Base-by-base conservation (phyloP, 768 basidiomycete species). In the Tulasnella sp. region DNA sequence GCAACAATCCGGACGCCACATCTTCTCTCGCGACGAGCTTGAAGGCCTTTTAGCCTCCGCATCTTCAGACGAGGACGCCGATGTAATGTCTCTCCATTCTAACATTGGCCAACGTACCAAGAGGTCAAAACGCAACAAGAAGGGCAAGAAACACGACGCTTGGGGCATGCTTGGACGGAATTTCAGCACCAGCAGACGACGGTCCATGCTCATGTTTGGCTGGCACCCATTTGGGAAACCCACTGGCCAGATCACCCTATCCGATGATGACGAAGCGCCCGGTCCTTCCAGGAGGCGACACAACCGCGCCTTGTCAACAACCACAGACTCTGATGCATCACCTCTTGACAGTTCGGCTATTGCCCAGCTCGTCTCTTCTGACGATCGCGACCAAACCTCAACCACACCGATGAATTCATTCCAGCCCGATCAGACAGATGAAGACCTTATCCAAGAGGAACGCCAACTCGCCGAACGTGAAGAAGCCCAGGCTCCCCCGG, bases 221-320 rank as follows among this genome's bases (percentile, higher is more conserved):
- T 54, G 52, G 52, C 41, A 54, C 32, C 52, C 52, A 17, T 54
- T 54, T 23, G 52, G 52, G 35, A 54, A 42, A 41, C 52, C 52
- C 43, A 45, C 29, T 29, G 43, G 23, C 4, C 43, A 15, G n/a
- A 49, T 49, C 31, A 27, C 48, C 17, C 19, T 49, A 49, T 25
- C 48, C 6, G 34, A 52, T 35, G 34, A 37, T 17, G 50, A 52
- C 15, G 29, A 52, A 1, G 50, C 7, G n/a, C 14, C 8, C 12
- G 31, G 11, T 7, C 23, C 7, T 15, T 27, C 49, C 19, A 35
- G 29, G 5, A 6, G 5, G 34, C 32, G 50, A 25, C n/a, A 27
- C 27, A 27, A 36, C 1, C 23, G 39, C 17, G 21, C 53, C 21
- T 12, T 34, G 23, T 17, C 27, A 25, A 41, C 53, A 31, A 39